Evolutionary conservation across 2,329 filamentous ascomycete species (phyloP).

Genomic region (Chrysoporthe cubensis): DNA sequence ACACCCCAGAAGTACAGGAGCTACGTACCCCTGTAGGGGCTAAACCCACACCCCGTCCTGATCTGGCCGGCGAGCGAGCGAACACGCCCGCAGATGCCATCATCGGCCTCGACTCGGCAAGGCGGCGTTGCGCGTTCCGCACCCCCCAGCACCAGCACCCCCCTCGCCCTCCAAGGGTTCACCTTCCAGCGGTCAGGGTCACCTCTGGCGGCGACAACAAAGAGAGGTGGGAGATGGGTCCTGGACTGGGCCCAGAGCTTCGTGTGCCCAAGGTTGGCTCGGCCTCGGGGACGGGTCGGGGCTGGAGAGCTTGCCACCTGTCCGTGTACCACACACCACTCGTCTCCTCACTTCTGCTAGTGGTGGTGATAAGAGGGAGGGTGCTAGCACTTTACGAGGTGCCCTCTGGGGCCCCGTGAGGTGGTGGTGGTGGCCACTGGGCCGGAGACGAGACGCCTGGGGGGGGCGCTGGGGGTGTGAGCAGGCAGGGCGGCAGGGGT

Average conservation of each 20-base stretch:
- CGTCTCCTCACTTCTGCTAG: slow-evolving; percentile 15
- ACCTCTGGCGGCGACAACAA: background rate
- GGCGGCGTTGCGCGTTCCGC: slow-evolving; percentile 10
- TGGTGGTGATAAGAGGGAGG: background rate
- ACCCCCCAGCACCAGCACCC: background rate
- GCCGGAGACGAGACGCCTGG: slow-evolving; percentile 10
- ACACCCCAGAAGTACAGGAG: slow-evolving; percentile 10
- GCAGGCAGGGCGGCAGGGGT: slow-evolving; percentile 5
- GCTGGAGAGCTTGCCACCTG: slow-evolving; percentile 25
- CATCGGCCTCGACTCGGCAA: slow-evolving; percentile 18
- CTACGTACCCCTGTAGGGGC: slow-evolving; percentile 8
- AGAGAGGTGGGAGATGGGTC: background rate
- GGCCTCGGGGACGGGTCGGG: slow-evolving; percentile 5
- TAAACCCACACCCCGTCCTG: slow-evolving; percentile 3
- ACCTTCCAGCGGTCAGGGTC: background rate
- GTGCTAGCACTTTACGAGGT: slow-evolving; percentile 20
- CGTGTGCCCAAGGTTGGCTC: slow-evolving; percentile 6
- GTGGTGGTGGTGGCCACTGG: slow-evolving; percentile 14
- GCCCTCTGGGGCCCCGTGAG: slow-evolving; percentile 16
- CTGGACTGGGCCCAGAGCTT: background rate
- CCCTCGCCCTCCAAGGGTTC: background rate
- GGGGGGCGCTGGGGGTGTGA: background rate
- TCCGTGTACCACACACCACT: slow-evolving; percentile 21
- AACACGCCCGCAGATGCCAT: slow-evolving; percentile 12
- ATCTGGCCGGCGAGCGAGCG: background rate